Base-by-base conservation (phyloP, 2,329 filamentous ascomycete species). In the Talaromyces rugulosus region DNA sequence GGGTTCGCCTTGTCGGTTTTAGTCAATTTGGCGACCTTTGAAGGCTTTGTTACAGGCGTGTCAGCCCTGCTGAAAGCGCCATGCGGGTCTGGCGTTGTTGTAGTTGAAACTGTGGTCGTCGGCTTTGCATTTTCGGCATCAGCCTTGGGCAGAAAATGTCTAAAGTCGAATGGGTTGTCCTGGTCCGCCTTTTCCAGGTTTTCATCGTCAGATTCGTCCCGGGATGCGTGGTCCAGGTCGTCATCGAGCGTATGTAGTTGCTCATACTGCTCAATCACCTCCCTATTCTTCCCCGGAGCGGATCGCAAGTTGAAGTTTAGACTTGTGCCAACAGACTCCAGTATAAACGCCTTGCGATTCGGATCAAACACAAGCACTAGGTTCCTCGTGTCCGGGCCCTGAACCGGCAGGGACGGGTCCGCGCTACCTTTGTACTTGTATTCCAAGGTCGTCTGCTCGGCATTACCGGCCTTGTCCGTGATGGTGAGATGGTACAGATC, bases 261-360 rank as follows among this genome's bases (percentile, higher is more conserved):
- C 9, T 86, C 81, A 71, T 91, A 87, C 70, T 88, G 83, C 56
- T 86, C 83, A 55, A 85, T 82, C 47, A 96, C 80, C 69, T 83
- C 85, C 33, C 85, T 83, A 59, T 91, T 85, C 69, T 89, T 88
- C 66, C 82, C 84, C 2, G 89, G 90, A 14, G 87, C 87, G 60
- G 83, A 86, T 58, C 85, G 87, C 59, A 96, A 78, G 74, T 96
- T 97, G 88, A 96, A 93, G 70, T 91, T 88, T 76, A 96, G 89
- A 44, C 88, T 87, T n/a, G 88, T 89, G 71, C 91, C 86, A 60
- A 97, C 81, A 58, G 87, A 87, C 78, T 97, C 92, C 60, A 97
- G 83, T 31, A 95, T 87, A 67, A 95, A 95, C 61, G 84, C 88
- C 70, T 94, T 87, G 58, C 86, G 87, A 18, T 82, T 80, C 8